Conservation (phyloP, 768 basidiomycete species). For the Sutorius australiensis region DNA sequence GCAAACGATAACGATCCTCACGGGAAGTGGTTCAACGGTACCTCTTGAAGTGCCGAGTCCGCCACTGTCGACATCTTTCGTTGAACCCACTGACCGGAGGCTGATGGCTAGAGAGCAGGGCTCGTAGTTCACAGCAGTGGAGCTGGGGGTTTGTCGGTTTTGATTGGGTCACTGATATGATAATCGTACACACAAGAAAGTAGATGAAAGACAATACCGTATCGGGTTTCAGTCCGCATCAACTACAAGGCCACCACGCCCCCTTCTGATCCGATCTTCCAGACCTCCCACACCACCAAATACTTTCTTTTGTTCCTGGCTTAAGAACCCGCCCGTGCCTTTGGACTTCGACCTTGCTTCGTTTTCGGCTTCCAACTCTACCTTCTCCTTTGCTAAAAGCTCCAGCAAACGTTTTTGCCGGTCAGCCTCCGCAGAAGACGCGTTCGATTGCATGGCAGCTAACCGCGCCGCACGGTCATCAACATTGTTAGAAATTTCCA, state of each 20-base stretch:
- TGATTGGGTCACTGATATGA: conserved; percentile 3
- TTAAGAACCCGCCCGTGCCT: conserved; percentile 79
- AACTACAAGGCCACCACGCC: conserved; percentile 65
- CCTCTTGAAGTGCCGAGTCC: background rate
- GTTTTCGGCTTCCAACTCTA: conserved; percentile 71
- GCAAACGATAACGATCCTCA: background rate
- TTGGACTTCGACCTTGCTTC: conserved; percentile 62
- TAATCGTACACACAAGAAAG: conserved; percentile 5
- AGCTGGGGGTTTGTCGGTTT: background rate
- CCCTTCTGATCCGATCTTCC: conserved; percentile 74
- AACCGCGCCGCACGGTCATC: conserved; percentile 78
- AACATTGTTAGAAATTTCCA: conserved; percentile 23
- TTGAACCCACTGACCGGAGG: background rate
- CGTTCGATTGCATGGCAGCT: conserved; percentile 83
- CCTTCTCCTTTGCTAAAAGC: conserved; percentile 73
- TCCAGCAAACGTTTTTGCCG: conserved; percentile 68
- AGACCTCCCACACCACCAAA: conserved; percentile 75
- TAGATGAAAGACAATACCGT: conserved; percentile 1
- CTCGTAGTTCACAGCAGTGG: background rate
- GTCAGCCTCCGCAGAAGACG: conserved; percentile 59
- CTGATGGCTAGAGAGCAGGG: background rate
- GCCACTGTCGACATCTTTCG: background rate
- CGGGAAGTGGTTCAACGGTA: background rate
- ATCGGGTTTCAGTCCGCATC: conserved; percentile 37
- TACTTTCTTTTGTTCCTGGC: conserved; percentile 78